Conservation (phyloP, 108 stramenopile genomes). For the Chaetoceros muelleri region DNA sequence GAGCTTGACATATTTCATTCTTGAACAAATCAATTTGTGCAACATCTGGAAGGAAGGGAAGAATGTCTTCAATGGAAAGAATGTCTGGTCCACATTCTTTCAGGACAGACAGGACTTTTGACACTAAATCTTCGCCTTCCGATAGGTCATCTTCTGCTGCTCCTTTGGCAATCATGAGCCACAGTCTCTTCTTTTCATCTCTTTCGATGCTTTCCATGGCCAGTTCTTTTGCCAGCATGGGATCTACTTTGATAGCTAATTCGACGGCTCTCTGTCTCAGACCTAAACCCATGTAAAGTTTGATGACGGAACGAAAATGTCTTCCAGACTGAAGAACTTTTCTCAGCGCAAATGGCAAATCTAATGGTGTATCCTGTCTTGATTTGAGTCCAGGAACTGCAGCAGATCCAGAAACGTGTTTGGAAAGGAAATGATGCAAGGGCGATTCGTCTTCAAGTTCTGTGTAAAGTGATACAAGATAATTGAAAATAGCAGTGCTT, state of each 20-base stretch:
- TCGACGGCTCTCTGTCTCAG: slow-evolving; percentile 83
- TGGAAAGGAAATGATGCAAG: slow-evolving; percentile 62
- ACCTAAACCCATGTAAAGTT: slow-evolving; percentile 82
- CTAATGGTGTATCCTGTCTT: slow-evolving; percentile 35
- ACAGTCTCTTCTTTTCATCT: slow-evolving; percentile 69
- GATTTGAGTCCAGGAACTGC: slow-evolving; percentile 9
- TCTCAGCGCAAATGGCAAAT: slow-evolving; percentile 66
- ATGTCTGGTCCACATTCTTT: slow-evolving; percentile 81
- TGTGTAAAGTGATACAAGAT: slow-evolving; percentile 61
- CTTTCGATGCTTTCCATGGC: slow-evolving; percentile 62
- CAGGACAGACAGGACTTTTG: slow-evolving; percentile 67
- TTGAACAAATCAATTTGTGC: slow-evolving; percentile 84
- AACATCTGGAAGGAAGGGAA: slow-evolving; percentile 56
- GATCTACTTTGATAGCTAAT: slow-evolving; percentile 77
- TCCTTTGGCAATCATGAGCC: slow-evolving; percentile 87
- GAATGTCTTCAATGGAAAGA: slow-evolving; percentile 82
- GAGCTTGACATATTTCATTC: slow-evolving; percentile 80
- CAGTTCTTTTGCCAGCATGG: slow-evolving; percentile 69
- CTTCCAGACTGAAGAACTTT: slow-evolving; percentile 62
- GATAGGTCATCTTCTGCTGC: slow-evolving; percentile 42
- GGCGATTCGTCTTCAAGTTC: slow-evolving; percentile 77
- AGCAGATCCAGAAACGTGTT: slow-evolving; percentile 44
- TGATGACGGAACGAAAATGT: slow-evolving; percentile 80
- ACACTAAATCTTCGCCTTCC: slow-evolving; percentile 63
- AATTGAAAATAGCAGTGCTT: slow-evolving; percentile 65